Evolutionary conservation across 106 monocot species (phyloP).

Genomic region (Iris macrosiphon): DNA sequence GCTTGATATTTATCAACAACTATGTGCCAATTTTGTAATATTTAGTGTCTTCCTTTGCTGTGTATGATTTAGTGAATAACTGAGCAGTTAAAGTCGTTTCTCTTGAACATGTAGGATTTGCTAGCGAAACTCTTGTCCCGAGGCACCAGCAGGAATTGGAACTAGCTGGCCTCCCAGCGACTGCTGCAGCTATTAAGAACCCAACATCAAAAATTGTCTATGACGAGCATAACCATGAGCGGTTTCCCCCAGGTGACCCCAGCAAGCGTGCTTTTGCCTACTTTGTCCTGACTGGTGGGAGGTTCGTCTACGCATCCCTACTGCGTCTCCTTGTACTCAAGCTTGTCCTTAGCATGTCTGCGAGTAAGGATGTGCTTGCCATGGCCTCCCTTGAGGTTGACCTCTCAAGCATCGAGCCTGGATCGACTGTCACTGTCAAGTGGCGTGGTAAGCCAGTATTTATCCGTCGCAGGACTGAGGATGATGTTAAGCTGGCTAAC

Average conservation of each 20-base stretch:
- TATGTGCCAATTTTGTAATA: no score
- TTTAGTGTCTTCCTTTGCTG: no score
- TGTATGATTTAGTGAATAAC: no score
- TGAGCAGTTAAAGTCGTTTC: no score
- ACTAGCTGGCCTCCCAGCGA: slow-evolving; percentile 33
- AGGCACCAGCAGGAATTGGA: slow-evolving; percentile 11
- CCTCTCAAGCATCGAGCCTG: slow-evolving; percentile 71
- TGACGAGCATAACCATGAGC: slow-evolving; percentile 72
- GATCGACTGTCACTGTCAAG: slow-evolving; percentile 70
- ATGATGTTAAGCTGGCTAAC: slow-evolving; percentile 62
- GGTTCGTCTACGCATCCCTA: slow-evolving; percentile 78
- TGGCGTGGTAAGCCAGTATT: slow-evolving; percentile 92
- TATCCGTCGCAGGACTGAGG: slow-evolving; percentile 51
- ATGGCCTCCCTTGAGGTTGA: slow-evolving; percentile 80
- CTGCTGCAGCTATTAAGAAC: slow-evolving; percentile 53
- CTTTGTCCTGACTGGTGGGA: slow-evolving; percentile 71
- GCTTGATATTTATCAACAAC: no score
- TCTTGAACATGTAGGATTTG: slow-evolving; percentile 11
- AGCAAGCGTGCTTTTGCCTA: slow-evolving; percentile 77
- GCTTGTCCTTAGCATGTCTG: slow-evolving; percentile 75
- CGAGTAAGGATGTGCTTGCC: slow-evolving; percentile 78
- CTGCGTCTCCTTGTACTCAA: slow-evolving; percentile 67
- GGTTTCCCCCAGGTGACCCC: slow-evolving; percentile 73
- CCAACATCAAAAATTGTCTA: slow-evolving; percentile 60
- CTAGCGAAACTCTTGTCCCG: slow-evolving; percentile 8